A percentile compares a stretch with the other conserved stretches of the same genome.
Evolutionary conservation across 345 rosid species (phyloP).

Genomic region (Dimocarpus longan): DNA sequence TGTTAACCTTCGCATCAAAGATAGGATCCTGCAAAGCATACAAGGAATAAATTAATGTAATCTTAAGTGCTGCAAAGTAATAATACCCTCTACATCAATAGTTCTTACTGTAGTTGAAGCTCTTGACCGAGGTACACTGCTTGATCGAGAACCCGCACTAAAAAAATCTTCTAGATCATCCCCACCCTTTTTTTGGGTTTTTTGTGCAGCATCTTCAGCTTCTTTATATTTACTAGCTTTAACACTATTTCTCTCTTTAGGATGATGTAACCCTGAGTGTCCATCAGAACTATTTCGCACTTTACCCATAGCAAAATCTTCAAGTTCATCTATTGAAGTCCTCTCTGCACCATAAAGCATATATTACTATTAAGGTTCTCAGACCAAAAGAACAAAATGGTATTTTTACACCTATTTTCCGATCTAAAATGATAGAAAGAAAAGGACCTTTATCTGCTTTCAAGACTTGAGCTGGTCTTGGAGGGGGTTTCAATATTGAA

Average conservation of each 20-base stretch:
- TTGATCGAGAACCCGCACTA: constrained; percentile 54
- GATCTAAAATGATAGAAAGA: constrained; percentile 22
- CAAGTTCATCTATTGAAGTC: constrained; percentile 69
- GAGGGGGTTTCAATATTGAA: constrained; percentile 60
- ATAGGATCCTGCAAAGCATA: constrained; percentile 36
- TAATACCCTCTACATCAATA: constrained; percentile 16
- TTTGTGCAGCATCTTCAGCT: constrained; percentile 50
- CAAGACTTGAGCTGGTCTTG: constrained; percentile 59
- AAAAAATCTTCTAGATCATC: constrained; percentile 75
- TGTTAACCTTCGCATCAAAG: constrained; percentile 40
- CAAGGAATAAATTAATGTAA: constrained; percentile 15
- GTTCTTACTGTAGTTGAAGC: constrained; percentile 51
- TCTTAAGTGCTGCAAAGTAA: neutral
- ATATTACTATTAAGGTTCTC: constrained; percentile 20
- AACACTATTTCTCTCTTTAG: constrained; percentile 16
- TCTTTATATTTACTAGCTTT: constrained; percentile 55
- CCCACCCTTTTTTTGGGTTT: constrained; percentile 40
- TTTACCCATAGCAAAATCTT: constrained; percentile 66
- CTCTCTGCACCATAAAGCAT: constrained; percentile 47
- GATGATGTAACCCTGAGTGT: constrained; percentile 26
- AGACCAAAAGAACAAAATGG: constrained; percentile 8
- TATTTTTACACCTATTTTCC: constrained; percentile 1
- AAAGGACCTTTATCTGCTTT: constrained; percentile 56
- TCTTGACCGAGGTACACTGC: constrained; percentile 76
- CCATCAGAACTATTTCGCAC: constrained; percentile 38